Evolutionary conservation across 2,329 filamentous ascomycete genomes (phyloP).

Genomic region (Fusarium virguliforme): DNA sequence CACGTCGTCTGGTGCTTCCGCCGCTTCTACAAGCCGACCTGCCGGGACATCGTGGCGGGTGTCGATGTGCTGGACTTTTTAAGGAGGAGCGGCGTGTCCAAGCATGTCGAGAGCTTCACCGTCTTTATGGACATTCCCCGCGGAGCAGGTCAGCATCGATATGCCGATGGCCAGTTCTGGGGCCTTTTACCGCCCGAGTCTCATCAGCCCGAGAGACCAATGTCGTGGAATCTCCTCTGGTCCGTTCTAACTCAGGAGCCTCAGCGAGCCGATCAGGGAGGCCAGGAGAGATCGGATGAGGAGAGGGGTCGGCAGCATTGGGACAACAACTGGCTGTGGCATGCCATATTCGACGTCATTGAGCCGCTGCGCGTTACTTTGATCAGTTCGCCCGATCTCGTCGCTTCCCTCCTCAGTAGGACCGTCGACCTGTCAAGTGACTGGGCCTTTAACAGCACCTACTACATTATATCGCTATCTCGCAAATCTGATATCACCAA

Average conservation of each 20-base stretch:
- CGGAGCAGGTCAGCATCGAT: slow-evolving; percentile 48
- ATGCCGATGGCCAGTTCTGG: slow-evolving; percentile 48
- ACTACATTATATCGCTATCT: slow-evolving; percentile 72
- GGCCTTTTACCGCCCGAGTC: slow-evolving; percentile 53
- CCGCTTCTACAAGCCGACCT: slow-evolving; percentile 50
- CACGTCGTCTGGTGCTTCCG: slow-evolving; percentile 64
- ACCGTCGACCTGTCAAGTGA: slow-evolving; percentile 70
- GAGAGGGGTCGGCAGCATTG: slow-evolving; percentile 36
- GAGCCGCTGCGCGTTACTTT: slow-evolving; percentile 70
- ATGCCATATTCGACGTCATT: slow-evolving; percentile 67
- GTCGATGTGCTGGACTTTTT: slow-evolving; percentile 62
- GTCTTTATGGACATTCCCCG: slow-evolving; percentile 57
- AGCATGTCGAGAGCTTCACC: slow-evolving; percentile 61
- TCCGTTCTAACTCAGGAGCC: slow-evolving; percentile 37
- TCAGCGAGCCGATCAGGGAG: slow-evolving; percentile 6
- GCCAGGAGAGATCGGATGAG: slow-evolving; percentile 41
- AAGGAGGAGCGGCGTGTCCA: slow-evolving; percentile 55
- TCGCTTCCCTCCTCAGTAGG: slow-evolving; percentile 74
- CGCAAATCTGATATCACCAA: slow-evolving; percentile 37
- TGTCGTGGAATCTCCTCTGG: slow-evolving; percentile 50
- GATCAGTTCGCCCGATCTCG: slow-evolving; percentile 73
- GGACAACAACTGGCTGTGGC: slow-evolving; percentile 69
- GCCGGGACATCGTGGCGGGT: slow-evolving; percentile 45
- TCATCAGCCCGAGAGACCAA: slow-evolving; percentile 30
- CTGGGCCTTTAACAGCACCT: slow-evolving; percentile 76